Base-by-base conservation (phyloP, 768 basidiomycete genomes). In the Leccinum incarnatum region DNA sequence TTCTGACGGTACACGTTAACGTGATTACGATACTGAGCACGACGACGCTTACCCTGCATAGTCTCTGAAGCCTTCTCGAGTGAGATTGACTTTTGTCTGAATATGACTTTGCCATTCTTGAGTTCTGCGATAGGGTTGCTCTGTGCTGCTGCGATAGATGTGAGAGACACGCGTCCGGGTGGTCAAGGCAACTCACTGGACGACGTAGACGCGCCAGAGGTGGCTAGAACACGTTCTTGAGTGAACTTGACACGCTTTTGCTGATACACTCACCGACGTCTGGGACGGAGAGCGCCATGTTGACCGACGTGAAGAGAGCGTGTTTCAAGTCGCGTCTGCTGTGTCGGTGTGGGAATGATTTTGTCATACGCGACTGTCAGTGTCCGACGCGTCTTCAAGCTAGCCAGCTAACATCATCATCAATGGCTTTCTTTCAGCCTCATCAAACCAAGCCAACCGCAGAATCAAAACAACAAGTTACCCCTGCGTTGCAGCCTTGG, bases 401-500 rank as follows among this genome's bases (percentile, higher is more conserved):
- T 10, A n/a, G 5, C 5, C 4, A 21, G 21, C 14, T 14, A 27
- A 7, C 30, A 34, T 56, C 9, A n/a, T 49, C 49, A n/a, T 49
- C 49, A 61, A 88, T 90, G 86, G 78, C 84, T 57, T 91, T 91
- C 78, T 90, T 91, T 71, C 81, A 81, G 67, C 67, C 74, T 51
- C 72, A 77, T 32, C 72, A 77, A 10, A 73, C 64, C 54, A 81
- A 79, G 67, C 52, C 75, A 50, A 59, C 75, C 64, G 52, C 75
- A 52, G 62, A 76, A 30, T 66, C 74, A 62, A 79, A 81, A 64
- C 82, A 83, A 55, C 61, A 67, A 1, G 74, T 79, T 10, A 84
- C 86, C 56, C 85, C 85, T 12, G 78, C 77, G 21, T 72, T 85
- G 40, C 92, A 94, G 69, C 94, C 97, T 61, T 99, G 97, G 97